Evolutionary conservation across 2,329 filamentous ascomycete genomes (phyloP), one percentile per base, ranked within the genome.

Genomic region (Trichophyton rubrum): DNA sequence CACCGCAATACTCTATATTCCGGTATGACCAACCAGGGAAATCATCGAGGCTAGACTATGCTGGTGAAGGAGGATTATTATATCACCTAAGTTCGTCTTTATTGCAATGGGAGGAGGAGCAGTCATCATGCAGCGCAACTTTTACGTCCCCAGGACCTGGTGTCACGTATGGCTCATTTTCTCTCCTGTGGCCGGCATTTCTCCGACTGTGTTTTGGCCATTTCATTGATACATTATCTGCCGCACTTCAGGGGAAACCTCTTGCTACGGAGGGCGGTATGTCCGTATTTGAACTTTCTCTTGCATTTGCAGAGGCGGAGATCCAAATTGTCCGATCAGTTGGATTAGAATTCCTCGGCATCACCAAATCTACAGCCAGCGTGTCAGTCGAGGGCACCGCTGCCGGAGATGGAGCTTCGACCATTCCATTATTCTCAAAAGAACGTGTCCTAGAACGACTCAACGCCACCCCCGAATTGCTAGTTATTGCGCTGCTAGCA

Each of bases 281-380:
- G 89, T 96, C 91, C 0, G 82, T 96, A 1, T 96, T 97, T 68
- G 93, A 99, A 71, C 91, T 96, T 69, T 96, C 91, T 0, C 79
- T 99, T 7, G 92, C 92, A 1, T 99, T 97, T 75, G 90, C 92
- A 9, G 93, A 99, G 73, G 92, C 92, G 7, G 93, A 99, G 71
- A 87, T 89, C 33, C 88, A 91, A 64, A 85, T 96, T 53, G 86
- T 85, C 67, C 88, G 86, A 65, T 88, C 90, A 58, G 81, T 96
- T 13, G 86, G 86, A 11, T 83, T 90, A 72, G 84, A 86, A 0
- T 67, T 84, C 0, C 86, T 88, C 67, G 78, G 80, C 24, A 68
- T 77, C 64, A 70, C 80, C 60, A 78, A 78, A 71, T 41, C 55
- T 20, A 61, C 70, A 55, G 69, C 66, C 60, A 66, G 71, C 30